Conservation (phyloP, 768 basidiomycete species). For the Pleurotus eryngii region DNA sequence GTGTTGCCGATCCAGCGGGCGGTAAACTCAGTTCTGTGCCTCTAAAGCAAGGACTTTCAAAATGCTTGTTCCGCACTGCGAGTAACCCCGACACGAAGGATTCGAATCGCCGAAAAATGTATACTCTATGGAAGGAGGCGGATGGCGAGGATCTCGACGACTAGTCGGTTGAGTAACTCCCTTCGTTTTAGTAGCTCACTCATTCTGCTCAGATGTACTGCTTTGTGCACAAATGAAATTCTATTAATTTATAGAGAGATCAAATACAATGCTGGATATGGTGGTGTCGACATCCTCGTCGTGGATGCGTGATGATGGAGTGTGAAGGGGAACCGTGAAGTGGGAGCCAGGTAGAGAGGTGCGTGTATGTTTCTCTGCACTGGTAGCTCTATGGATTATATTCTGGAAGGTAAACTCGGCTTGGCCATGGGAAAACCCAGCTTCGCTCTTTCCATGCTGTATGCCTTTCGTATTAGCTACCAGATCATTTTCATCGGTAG, state of each 20-base stretch:
- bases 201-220: constrained; percentile 13
- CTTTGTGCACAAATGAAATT: background rate
- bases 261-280: background rate
- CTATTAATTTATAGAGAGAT: background rate
- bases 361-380: background rate
- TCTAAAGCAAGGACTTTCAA: constrained; percentile 57
- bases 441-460: background rate
- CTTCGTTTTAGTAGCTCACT: constrained; percentile 13
- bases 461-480: background rate
- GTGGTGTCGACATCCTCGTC: background rate
- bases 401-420: background rate
- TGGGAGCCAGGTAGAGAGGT: background rate
- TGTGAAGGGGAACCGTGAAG: background rate
- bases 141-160: constrained; percentile 30
- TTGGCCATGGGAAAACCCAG: background rate
- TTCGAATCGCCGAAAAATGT: constrained; percentile 79
- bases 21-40: constrained; percentile 27
- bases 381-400: background rate
- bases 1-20: constrained; percentile 40
- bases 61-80: constrained; percentile 69
- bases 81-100: constrained; percentile 73
- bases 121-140: constrained; percentile 71
- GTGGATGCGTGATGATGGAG: background rate
- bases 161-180: constrained; percentile 10
- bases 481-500: background rate